Base-by-base conservation (phyloP, 106 monocot species). In the Platanthera guangdongensis region DNA sequence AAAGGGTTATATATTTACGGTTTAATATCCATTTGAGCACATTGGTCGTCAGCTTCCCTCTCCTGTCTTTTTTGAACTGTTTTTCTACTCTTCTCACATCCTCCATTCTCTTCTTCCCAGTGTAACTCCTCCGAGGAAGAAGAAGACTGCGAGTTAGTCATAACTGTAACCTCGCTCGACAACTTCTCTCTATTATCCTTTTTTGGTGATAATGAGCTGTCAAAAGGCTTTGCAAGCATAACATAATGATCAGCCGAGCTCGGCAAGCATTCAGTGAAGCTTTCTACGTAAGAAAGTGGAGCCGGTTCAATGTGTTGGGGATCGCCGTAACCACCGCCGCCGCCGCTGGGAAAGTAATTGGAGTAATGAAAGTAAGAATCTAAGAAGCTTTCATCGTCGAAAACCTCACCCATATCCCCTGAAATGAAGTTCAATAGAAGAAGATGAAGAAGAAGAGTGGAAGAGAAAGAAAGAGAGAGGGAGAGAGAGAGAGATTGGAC, bases 211-310 rank as follows among this genome's bases (percentile, higher is more conserved):
- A 18, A 47, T 3, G 70, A 70, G 2, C 45, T 15, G 15, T 70
- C 70, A n/a, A 70, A 47, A 4, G 47, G 47, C 39, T 70, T 70
- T 6, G 70, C 11, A 25, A 70, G 70, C 70, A 70, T 15, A 3
- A 45, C 70, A 47, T 47, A 70, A 25, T 25, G 25, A 47, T 70
- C 70, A 8, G 47, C 70, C 12, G 70, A 70, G 70, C 70, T 70
- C 47, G 16, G 70, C 14, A 70, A 14, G 16, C 16, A 70, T 6
- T 70, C 70, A 5, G 70, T 15, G 16, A 47, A 70, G n/a, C 70
- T 0, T 25, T 25, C 70, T 15, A 7, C 47, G 47, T 70, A 70
- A 14, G 70, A 28, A 19, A 32, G 32, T 8, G 65, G 1, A 11
- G 65, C 19, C 16, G 65, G 28, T 10, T 32, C 65, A 10, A 32